Percentiles rank a stretch among this genome's conserved stretches.
Evolutionary conservation across 305 asterid species (phyloP).

Genomic region (Rubia tinctorum): DNA sequence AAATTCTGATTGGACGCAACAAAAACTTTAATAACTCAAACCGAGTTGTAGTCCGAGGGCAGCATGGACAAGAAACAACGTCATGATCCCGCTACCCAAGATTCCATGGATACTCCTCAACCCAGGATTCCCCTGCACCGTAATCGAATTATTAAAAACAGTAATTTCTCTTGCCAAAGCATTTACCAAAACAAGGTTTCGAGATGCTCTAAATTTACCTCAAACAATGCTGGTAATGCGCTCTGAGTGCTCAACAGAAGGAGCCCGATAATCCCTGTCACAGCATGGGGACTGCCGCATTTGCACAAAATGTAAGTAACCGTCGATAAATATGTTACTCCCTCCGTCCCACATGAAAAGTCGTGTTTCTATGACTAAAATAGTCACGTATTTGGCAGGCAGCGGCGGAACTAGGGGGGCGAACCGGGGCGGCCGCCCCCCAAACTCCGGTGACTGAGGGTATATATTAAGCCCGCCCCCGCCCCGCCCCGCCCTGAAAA

Average conservation of each 20-base stretch:
- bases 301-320: slow-evolving; percentile 2
- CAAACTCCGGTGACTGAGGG: too few species aligned
- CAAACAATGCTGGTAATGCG: slow-evolving; percentile 64
- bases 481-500: too few species aligned
- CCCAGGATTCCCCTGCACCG: slow-evolving; percentile 69
- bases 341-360: not conserved
- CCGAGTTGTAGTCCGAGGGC: slow-evolving; percentile 94
- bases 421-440: too few species aligned
- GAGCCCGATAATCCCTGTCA: slow-evolving; percentile 80
- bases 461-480: too few species aligned
- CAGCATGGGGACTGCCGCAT: slow-evolving; percentile 83
- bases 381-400: too few species aligned
- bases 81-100: slow-evolving; percentile 92
- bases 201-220: slow-evolving; percentile 43
- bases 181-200: not conserved
- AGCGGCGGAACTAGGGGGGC: too few species aligned
- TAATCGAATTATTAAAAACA: not conserved
- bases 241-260: slow-evolving; percentile 72
- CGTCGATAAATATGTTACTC: too few species aligned
- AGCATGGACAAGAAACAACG: slow-evolving; percentile 81
- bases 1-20: not conserved
- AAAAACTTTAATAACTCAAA: slow-evolving; percentile 45
- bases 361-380: not conserved
- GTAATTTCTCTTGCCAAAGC: not conserved
- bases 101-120: slow-evolving; percentile 77